Evolutionary conservation across 2,329 filamentous ascomycete genomes (phyloP), one percentile per base, ranked within the genome.

Genomic region (Hypomyces perniciosus): DNA sequence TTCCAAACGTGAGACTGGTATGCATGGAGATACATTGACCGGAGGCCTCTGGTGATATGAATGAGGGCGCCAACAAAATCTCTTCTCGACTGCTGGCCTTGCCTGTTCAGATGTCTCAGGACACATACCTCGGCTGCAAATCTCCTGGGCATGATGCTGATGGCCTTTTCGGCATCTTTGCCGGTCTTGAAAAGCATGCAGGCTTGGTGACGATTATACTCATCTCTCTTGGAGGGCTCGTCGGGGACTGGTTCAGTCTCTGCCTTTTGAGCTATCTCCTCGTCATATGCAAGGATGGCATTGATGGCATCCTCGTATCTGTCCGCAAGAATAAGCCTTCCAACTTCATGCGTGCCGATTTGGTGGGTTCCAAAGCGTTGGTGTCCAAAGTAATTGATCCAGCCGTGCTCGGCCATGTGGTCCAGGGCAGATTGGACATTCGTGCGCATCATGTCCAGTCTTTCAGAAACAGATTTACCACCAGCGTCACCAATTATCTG

Each of bases 1-100:
- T 99, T 99, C 92, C 92, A 99, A 7, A 99, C 84, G 35, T 90
- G 80, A 5, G 88, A 95, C 68, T 99, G 93, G 69, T 96, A 97
- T 5, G 93, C 92, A 67, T 99, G 93, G 12, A 96, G 85, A 65
- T 97, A 99, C 87, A 99, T 96, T 52, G 90, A 81, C 40, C 90
- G 82, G 60, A 97, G 75, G 44, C 88, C 89, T 13, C 91, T 80
- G 27, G 86, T 87, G 55, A 99, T 91, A 48, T 80, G 78, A 63
- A 86, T 80, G 46, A 99, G 70, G 1, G 93, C 90, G 27, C 91
- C 91, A 53, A 88, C 78, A 65, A 82, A 93, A 68, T 99, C 92
- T 40, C 77, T 78, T 37, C 71, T 70, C 26, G 76, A 74, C 50
- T 69, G 62, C 29, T 56, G 63, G 40, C 72, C 69, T 49, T 73